Evolutionary conservation across 2,329 filamentous ascomycete genomes (phyloP).

Genomic region (Exophiala spinifera): DNA sequence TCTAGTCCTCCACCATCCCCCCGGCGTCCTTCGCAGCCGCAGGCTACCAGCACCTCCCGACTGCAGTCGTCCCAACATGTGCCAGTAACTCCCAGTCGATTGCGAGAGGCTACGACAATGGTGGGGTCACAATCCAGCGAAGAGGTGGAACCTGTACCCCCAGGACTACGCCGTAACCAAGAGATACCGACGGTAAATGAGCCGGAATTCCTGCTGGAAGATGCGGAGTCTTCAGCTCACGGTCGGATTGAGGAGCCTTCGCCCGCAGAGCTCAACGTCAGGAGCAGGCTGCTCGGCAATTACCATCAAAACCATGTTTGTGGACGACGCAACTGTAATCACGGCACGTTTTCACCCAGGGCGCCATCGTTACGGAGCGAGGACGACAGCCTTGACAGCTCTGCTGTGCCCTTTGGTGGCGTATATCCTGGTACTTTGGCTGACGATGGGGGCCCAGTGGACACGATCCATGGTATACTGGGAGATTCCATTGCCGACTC

Average conservation of each 20-base stretch:
- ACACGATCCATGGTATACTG: constrained; percentile 38
- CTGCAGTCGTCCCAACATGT: constrained; percentile 21
- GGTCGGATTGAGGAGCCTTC: constrained; percentile 24
- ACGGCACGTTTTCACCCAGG: constrained; percentile 74
- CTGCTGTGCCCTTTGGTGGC: constrained; percentile 26
- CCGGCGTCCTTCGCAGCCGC: constrained; percentile 8
- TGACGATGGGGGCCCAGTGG: constrained; percentile 20
- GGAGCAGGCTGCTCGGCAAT: constrained; percentile 40
- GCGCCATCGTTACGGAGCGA: constrained; percentile 51
- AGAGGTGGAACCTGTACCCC: constrained; percentile 5
- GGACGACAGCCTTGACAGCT: constrained; percentile 32
- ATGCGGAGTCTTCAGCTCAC: constrained; percentile 5
- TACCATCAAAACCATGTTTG: constrained; percentile 40
- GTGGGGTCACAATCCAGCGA: constrained; percentile 18
- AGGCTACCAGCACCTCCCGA: constrained; percentile 7
- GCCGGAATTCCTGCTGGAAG: constrained; percentile 12
- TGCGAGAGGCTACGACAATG: constrained; percentile 26
- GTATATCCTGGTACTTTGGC: constrained; percentile 23
- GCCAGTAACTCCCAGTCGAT: constrained; percentile 25
- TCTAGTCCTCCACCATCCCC: constrained; percentile 21
- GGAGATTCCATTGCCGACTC: constrained; percentile 46
- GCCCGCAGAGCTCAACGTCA: constrained; percentile 31
- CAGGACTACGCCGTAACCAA: constrained; percentile 8
- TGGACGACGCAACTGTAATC: constrained; percentile 54
- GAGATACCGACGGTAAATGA: constrained; percentile 16